Evolutionary conservation across 208 protist genomes (phyloP).

Genomic region (Trypanosoma cruzi): DNA sequence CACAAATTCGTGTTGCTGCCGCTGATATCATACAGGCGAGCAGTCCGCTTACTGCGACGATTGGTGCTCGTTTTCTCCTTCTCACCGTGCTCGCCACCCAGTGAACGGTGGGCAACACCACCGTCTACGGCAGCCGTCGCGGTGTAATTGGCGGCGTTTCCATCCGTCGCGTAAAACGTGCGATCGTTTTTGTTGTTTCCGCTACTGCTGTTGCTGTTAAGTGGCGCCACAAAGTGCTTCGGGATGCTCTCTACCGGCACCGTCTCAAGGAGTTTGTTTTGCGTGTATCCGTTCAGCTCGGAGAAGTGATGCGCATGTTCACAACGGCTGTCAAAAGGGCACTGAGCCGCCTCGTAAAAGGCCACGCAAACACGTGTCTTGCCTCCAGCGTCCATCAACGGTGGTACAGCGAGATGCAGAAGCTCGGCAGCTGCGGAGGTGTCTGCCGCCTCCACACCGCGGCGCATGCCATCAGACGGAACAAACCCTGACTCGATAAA

Average conservation of each 20-base stretch:
- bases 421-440: neutral
- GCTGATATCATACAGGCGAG: slow-evolving; percentile 3
- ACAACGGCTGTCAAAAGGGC: slow-evolving; percentile 59
- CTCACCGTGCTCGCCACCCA: neutral
- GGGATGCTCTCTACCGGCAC: slow-evolving; percentile 62
- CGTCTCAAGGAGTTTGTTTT: slow-evolving; percentile 56
- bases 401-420: neutral
- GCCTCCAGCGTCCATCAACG: neutral
- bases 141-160: neutral
- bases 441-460: neutral
- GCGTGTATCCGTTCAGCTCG: slow-evolving; percentile 53
- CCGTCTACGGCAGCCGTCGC: neutral
- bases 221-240: slow-evolving; percentile 49
- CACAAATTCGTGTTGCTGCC: slow-evolving; percentile 8
- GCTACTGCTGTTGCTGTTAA: neutral
- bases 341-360: slow-evolving; percentile 69
- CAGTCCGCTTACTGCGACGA: neutral
- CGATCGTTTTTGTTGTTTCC: neutral
- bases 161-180: neutral
- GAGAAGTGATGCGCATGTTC: slow-evolving; percentile 75
- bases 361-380: slow-evolving; percentile 75
- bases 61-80: neutral
- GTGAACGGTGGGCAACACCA: neutral
- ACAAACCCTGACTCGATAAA: slow-evolving; percentile 41
- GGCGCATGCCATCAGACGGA: slow-evolving; percentile 5